Base-by-base conservation (phyloP, 441 rosid species). In the Erodium trifolium region DNA sequence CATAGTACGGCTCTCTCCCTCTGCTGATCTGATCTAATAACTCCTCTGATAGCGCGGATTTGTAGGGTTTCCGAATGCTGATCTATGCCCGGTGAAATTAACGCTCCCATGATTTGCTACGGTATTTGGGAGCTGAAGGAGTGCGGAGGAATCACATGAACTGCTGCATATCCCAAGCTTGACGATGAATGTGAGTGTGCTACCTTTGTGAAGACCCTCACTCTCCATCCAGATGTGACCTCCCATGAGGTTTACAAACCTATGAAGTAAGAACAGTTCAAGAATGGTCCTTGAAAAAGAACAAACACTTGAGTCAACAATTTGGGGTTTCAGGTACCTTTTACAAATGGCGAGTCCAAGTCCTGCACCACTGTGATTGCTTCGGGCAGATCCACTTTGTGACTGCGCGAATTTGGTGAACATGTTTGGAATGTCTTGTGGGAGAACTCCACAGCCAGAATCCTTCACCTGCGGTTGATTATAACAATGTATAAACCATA, bases 181-280 rank as follows among this genome's bases (percentile, higher is more conserved):
- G 65, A 93, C 76, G 6, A 89, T 74, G 78, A 93, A 84, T 4
- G 90, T 82, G 10, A 85, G 85, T 2, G 67, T 70, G 75, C 88
- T 76, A 23, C 98, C 98, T 80, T 88, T 90, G 65, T 78, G 82
- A 27, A 78, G 67, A 55, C 98, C 98, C 66, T 93, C 91, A 2
- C 98, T 93, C 77, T 89, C 94, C 5, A 93, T 80, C 91, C 96
- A 89, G 67, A 90, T 87, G 79, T 89, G 82, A 49, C 98, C 98
- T 70, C 88, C 91, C 98, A 93, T 93, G 75, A 90, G 83, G 80
- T 80, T 84, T 19, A 87, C 89, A 77, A 88, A 93, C 80, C 98
- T 93, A 80, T 71, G 75, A 71, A 72, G 70, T 69, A 68, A 63
- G 19, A 43, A 55, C 45, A 13, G 67, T 39, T 60, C 35, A 18